Conservation (phyloP, 345 rosid genomes). For the Psidium guajava region DNA sequence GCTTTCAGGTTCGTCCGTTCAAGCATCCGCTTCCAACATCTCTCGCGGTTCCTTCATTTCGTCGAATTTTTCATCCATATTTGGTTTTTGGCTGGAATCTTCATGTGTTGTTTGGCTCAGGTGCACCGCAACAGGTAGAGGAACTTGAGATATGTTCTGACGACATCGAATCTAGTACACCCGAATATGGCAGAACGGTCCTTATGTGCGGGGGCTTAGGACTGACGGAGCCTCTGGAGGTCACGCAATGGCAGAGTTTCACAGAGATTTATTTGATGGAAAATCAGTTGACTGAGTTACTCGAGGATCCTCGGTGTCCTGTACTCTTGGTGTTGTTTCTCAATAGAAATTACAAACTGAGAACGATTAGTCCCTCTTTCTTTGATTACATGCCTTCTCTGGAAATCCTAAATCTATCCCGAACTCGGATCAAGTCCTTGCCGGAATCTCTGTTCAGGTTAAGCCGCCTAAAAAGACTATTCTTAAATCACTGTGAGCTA, state of each 20-base stretch:
- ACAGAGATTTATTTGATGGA: neutral
- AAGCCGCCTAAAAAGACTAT: neutral
- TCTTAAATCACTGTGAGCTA: neutral
- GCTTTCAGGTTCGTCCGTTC: too few relatives aligned
- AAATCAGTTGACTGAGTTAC: neutral
- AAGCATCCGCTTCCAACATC: too few relatives aligned
- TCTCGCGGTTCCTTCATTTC: too few relatives aligned
- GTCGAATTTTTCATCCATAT: too few relatives aligned
- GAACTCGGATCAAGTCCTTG: neutral
- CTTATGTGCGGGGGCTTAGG: neutral
- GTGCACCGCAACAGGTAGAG: neutral
- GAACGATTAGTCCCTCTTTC: neutral
- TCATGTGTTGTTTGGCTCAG: neutral
- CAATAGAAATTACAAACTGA: neutral
- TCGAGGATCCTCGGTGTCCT: neutral
- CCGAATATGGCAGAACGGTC: neutral
- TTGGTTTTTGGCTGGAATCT: neutral
- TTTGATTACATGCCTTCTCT: neutral
- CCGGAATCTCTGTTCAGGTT: neutral
- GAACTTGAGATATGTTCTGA: neutral
- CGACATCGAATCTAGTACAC: neutral
- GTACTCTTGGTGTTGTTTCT: neutral
- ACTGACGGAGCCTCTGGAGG: neutral
- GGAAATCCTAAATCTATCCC: slow-evolving; percentile 9
- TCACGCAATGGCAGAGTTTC: neutral